Conservation (phyloP, 176 grass and related monocot genomes). For the Dendrocalamus sinicus region DNA sequence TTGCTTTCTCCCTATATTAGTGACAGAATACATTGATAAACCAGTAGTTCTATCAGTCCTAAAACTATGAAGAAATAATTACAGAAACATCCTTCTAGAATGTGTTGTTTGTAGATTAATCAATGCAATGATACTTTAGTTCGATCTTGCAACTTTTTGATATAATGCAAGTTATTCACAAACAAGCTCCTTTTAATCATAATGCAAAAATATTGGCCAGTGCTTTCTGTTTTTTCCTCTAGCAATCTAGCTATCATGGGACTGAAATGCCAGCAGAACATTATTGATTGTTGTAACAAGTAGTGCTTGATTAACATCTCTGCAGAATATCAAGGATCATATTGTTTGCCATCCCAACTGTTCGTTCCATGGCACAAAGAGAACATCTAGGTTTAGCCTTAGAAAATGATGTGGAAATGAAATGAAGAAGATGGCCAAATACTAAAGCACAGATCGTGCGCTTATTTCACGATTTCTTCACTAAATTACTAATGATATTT, state of each 20-base stretch:
- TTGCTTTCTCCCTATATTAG: background rate
- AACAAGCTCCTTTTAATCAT: background rate
- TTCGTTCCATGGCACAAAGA: background rate
- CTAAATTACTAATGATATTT: background rate
- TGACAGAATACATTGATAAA: background rate
- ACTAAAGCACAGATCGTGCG: background rate
- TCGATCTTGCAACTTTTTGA: conserved; percentile 13
- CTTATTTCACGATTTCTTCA: background rate
- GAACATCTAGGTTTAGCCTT: background rate
- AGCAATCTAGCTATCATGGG: conserved; percentile 10
- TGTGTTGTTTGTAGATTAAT: background rate
- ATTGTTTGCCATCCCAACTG: conserved; percentile 4
- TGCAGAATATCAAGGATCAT: background rate
- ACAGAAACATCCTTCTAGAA: background rate
- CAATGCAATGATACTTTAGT: background rate
- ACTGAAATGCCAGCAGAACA: background rate
- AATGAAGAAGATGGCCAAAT: conserved; percentile 2
- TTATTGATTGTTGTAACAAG: background rate
- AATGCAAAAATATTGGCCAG: conserved; percentile 7
- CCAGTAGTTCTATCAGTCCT: background rate
- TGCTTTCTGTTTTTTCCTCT: conserved; percentile 16
- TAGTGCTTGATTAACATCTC: background rate
- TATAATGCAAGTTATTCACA: background rate
- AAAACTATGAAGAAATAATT: conserved; percentile 19
- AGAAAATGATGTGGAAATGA: background rate